These are phyloP conservation scores for Myxozyma monticola DNA, from an alignment of 805 yeast species.

Conservation along the genomic window DNA sequence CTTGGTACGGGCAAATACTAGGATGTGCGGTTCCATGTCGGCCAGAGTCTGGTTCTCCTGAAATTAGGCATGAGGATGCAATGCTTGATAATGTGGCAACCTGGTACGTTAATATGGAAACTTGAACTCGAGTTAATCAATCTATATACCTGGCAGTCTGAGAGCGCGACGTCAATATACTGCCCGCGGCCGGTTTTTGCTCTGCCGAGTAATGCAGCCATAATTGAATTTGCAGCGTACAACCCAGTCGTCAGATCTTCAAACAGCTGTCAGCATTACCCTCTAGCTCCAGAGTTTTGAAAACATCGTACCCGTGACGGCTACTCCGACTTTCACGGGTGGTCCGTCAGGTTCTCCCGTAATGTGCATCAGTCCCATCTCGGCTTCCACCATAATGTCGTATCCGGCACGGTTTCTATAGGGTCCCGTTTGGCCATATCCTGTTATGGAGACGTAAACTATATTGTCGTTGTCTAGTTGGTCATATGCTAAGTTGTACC, in stretches of 20 bases:
- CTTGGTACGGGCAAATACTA: conserved; percentile 45
- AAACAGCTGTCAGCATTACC: neutral
- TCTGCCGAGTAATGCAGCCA: conserved; percentile 43
- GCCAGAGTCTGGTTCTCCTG: conserved; percentile 44
- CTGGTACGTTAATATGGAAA: neutral
- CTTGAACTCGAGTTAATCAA: neutral
- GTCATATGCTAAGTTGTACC: conserved; percentile 42
- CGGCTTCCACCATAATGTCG: conserved; percentile 47
- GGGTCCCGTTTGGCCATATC: conserved; percentile 48
- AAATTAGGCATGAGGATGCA: conserved; percentile 42
- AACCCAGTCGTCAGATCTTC: conserved; percentile 45
- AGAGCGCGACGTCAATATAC: conserved; percentile 41
- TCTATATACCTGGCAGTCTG: conserved; percentile 41
- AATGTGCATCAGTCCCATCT: conserved; percentile 48
- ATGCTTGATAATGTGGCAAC: conserved; percentile 45
- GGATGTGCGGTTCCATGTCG: conserved; percentile 47
- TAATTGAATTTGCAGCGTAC: conserved; percentile 42
- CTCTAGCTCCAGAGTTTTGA: neutral
- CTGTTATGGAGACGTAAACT: conserved; percentile 45
- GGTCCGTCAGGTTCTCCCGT: conserved; percentile 45
- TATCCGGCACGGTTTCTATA: conserved; percentile 44
- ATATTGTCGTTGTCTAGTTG: conserved; percentile 34
- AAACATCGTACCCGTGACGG: conserved; percentile 37
- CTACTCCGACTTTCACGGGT: conserved; percentile 48
- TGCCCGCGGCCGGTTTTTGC: conserved; percentile 42